Conservation (phyloP, 768 basidiomycete species). For the Calocera cornea region DNA sequence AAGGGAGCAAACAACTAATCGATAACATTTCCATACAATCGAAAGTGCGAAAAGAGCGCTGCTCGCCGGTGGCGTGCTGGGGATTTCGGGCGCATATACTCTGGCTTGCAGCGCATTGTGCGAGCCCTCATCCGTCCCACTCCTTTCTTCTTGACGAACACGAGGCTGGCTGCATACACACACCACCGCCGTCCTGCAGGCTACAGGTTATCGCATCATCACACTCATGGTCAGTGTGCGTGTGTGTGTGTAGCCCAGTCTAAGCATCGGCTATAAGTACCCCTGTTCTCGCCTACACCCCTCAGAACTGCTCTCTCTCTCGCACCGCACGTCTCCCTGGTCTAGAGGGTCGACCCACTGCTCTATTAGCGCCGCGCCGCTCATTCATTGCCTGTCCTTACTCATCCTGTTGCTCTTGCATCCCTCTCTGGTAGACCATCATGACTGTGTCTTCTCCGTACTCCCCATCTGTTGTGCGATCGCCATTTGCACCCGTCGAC, state of each 20-base stretch:
- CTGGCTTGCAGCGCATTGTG: neutral
- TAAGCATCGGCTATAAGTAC: conserved; percentile 1
- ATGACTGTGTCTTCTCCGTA: conserved; percentile 1
- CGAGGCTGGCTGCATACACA: conserved; percentile 4
- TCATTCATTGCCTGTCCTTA: neutral
- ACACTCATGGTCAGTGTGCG: neutral
- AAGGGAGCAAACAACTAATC: too few relatives aligned
- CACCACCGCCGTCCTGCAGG: neutral
- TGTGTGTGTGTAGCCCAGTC: neutral
- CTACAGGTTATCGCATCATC: conserved; percentile 3
- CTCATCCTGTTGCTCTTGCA: neutral
- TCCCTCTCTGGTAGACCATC: neutral
- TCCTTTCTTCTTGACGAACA: neutral
- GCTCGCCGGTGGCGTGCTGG: neutral
- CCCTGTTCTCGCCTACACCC: neutral
- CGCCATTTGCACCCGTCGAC: conserved; percentile 3
- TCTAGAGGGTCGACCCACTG: neutral
- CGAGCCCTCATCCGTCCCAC: neutral
- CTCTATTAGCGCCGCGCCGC: neutral
- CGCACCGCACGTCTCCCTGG: neutral
- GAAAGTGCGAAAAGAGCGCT: neutral
- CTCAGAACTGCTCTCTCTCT: neutral
- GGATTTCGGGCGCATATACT: neutral
- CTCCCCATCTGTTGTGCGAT: neutral
- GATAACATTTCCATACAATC: too few relatives aligned